Conservation (phyloP, 2,329 filamentous ascomycete species). For the Neurospora sp. region DNA sequence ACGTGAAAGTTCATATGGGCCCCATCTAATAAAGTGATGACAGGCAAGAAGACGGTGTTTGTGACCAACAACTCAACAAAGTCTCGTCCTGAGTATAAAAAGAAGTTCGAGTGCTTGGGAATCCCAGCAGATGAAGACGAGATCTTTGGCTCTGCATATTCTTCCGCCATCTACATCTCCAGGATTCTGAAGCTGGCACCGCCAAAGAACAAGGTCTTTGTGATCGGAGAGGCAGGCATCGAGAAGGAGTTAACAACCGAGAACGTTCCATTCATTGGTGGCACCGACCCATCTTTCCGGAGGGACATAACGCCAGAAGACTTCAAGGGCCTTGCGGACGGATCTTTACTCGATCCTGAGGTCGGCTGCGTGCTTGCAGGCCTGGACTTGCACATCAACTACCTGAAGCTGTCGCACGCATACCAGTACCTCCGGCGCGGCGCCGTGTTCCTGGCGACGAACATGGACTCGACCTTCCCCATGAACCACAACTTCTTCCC, state of each 20-base stretch:
- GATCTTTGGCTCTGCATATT: constrained; percentile 94
- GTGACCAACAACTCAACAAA: constrained; percentile 99
- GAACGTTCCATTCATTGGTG: constrained; percentile 70
- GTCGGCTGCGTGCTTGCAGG: constrained; percentile 86
- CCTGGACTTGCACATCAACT: constrained; percentile 91
- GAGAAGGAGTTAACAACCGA: constrained; percentile 80
- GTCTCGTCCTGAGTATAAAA: constrained; percentile 82
- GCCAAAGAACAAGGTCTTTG: constrained; percentile 86
- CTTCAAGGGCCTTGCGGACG: constrained; percentile 67
- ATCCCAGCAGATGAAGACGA: constrained; percentile 78
- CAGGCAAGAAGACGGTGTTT: constrained; percentile 87
- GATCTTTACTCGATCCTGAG: constrained; percentile 69
- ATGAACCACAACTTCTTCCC: constrained; percentile 77
- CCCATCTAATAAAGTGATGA: constrained; percentile 4
- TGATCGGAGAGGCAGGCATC: constrained; percentile 83
- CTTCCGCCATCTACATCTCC: constrained; percentile 88
- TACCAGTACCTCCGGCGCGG: constrained; percentile 78
- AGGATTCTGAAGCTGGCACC: constrained; percentile 74
- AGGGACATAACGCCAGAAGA: constrained; percentile 74
- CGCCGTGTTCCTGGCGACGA: constrained; percentile 85
- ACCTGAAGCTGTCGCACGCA: constrained; percentile 78
- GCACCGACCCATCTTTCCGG: constrained; percentile 69
- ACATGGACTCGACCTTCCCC: constrained; percentile 83
- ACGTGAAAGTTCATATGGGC: background rate
- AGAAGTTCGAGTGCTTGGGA: constrained; percentile 74